Evolutionary conservation across 345 rosid genomes (phyloP).

Genomic region (rapeseed (Brassica napus)): DNA sequence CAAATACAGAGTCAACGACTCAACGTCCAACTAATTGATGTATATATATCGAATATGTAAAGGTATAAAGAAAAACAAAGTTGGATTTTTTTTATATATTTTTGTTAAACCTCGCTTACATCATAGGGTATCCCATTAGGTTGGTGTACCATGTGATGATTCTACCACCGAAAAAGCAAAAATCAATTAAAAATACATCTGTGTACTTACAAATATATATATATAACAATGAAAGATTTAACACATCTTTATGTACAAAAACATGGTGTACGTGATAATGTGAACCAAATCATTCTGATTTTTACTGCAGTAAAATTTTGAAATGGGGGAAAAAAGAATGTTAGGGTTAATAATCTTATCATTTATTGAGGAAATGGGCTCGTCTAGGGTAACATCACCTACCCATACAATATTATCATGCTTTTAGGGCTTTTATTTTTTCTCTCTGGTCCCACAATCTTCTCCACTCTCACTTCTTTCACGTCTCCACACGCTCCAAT

Average conservation of each 20-base stretch:
- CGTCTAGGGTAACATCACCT: constrained; percentile 2
- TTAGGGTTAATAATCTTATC: background rate
- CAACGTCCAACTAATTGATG: constrained; percentile 5
- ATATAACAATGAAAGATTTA: background rate
- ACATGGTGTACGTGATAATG: background rate
- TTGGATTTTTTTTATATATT: background rate
- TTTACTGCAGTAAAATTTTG: background rate
- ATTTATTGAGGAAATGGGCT: background rate
- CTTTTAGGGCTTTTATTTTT: constrained; percentile 1
- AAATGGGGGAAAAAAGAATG: background rate
- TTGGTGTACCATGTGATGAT: constrained; percentile 42
- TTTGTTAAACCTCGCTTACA: constrained; percentile 28
- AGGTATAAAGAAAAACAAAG: constrained; percentile 26
- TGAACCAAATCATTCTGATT: background rate
- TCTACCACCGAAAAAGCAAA: constrained; percentile 32
- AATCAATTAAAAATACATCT: background rate
- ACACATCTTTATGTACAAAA: background rate
- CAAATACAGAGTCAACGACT: constrained; percentile 36
- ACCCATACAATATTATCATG: constrained; percentile 1
- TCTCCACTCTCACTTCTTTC: background rate
- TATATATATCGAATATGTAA: constrained; percentile 2
- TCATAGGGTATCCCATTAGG: constrained; percentile 36
- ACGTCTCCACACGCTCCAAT: constrained; percentile 26
- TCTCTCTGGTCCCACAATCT: constrained; percentile 6
- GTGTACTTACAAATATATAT: background rate